Percentiles rank a stretch among this genome's conserved stretches.
These are phyloP conservation scores for Mallotus repandus DNA, from an alignment of 441 rosid genomes.

Conservation along the genomic window DNA sequence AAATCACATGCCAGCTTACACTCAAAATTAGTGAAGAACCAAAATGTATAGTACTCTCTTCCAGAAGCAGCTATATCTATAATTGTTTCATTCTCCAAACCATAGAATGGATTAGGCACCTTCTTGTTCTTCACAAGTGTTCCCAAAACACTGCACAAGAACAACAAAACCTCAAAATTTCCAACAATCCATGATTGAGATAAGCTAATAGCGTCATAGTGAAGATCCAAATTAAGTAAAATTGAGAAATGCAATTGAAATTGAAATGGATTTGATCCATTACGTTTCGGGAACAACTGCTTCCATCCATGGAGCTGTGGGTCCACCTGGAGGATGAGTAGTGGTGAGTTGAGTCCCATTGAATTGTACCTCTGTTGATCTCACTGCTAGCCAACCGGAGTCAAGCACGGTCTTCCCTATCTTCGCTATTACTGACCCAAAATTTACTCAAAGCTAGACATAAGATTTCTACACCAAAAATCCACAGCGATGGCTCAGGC, in stretches of 20 bases:
- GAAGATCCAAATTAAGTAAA: too few species aligned
- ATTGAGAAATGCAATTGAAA: too few species aligned
- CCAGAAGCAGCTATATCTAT: constrained; percentile 91
- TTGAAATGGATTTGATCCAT: neutral
- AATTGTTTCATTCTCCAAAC: constrained; percentile 71
- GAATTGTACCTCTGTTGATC: constrained; percentile 74
- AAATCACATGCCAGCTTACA: constrained; percentile 59
- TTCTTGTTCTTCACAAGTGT: constrained; percentile 76
- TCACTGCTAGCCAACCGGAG: constrained; percentile 86
- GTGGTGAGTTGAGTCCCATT: constrained; percentile 79
- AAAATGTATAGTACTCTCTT: constrained; percentile 89
- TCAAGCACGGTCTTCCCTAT: constrained; percentile 61
- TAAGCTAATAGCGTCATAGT: neutral
- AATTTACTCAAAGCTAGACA: too few species aligned
- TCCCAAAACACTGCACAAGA: constrained; percentile 67
- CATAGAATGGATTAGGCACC: constrained; percentile 91
- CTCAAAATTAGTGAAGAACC: constrained; percentile 81
- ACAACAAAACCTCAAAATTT: neutral
- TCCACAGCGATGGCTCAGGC: too few species aligned
- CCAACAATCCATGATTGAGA: neutral
- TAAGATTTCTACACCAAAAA: too few species aligned
- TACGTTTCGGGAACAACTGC: constrained; percentile 97
- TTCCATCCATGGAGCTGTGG: constrained; percentile 79
- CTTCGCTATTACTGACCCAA: constrained; percentile 28
- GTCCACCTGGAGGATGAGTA: constrained; percentile 66